phyloP scores from a whole-genome alignment of 768 basidiomycete species.

The Scleroderma citrinum region DNA sequence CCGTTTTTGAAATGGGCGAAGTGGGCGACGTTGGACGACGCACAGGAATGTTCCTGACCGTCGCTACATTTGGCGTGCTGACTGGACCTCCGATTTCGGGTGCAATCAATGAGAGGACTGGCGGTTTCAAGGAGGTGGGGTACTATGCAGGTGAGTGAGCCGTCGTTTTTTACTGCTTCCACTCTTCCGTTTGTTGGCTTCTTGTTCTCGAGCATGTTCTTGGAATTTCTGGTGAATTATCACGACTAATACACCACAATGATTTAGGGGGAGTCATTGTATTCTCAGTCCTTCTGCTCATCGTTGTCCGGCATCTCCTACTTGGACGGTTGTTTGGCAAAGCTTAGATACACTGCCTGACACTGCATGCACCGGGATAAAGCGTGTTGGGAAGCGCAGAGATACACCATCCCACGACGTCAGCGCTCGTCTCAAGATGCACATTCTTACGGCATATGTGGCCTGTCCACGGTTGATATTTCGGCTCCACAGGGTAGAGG shows the following conservation, averaged over 20 bases:
- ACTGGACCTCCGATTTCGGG: conserved; percentile 72
- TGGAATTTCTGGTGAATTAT: too few relatives aligned
- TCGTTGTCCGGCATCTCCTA: background rate
- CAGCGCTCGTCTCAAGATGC: too few relatives aligned
- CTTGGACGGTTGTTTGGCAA: background rate
- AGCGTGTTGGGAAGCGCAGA: too few relatives aligned
- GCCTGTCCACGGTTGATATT: too few relatives aligned
- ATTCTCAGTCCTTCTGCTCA: background rate
- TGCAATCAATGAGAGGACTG: conserved; percentile 50
- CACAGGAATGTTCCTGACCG: conserved; percentile 57
- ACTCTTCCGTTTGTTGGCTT: too few relatives aligned
- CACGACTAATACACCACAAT: conserved; percentile 8
- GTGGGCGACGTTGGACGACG: conserved; percentile 58
- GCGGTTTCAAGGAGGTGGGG: conserved; percentile 31
- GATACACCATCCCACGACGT: too few relatives aligned
- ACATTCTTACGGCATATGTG: too few relatives aligned
- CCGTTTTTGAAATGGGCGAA: conserved; percentile 56
- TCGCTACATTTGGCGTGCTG: conserved; percentile 56
- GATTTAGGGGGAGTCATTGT: background rate
- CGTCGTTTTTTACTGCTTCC: too few relatives aligned
- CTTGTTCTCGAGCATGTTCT: too few relatives aligned
- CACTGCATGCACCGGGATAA: too few relatives aligned
- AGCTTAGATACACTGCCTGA: background rate
- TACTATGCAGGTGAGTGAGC: too few relatives aligned
- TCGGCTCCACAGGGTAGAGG: too few relatives aligned